Evolutionary conservation across 805 yeast genomes (phyloP), one percentile per base, ranked within the genome.

Genomic region (Metschnikowia kofuensis): DNA sequence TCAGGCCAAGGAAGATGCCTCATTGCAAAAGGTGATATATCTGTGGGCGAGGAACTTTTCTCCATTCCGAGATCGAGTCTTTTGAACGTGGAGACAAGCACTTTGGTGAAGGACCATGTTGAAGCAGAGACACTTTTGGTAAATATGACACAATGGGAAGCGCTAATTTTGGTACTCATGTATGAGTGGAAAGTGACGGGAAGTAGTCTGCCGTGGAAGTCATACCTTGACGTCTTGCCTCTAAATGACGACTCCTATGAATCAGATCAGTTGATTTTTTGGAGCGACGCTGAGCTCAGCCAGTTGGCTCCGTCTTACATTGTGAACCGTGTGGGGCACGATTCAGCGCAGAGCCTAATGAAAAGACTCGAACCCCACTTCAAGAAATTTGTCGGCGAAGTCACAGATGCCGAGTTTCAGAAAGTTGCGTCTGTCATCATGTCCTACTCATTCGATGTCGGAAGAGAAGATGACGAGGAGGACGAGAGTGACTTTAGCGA

Each of bases 361-460:
- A 54, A 70, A 2, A 38, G 32, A 10, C 35, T 51, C 28, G n/a
- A n/a, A 38, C 54, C 54, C 6, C 39, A 35, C 11, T 44, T 51
- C 30, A 26, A 35, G 26, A 31, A 38, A 29, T 44, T 21, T 10
- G 44, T 53, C 11, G 55, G 55, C 7, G 57, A 49, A 6, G 58
- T 63, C 49, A 64, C 85, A 1, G 61, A 80, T 39, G 83, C 79
- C 2, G 80, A 78, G 10, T 94, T 87, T 63, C 84, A 84, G 55
- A 69, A 76, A 35, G 80, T 87, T 50, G 97, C 96, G 0, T 82
- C 89, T 37, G 68, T 87, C 13, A 87, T 94, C 41, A 81, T 90
- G 89, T 79, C 97, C 0, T 92, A 92, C 60, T 87, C 96, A 0
- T 92, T 94, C 67, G 99, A 94, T 63, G 87, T 89, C 12, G 86